Base-by-base conservation (phyloP, 306 rosid species). In the Trifolium fragiferum region DNA sequence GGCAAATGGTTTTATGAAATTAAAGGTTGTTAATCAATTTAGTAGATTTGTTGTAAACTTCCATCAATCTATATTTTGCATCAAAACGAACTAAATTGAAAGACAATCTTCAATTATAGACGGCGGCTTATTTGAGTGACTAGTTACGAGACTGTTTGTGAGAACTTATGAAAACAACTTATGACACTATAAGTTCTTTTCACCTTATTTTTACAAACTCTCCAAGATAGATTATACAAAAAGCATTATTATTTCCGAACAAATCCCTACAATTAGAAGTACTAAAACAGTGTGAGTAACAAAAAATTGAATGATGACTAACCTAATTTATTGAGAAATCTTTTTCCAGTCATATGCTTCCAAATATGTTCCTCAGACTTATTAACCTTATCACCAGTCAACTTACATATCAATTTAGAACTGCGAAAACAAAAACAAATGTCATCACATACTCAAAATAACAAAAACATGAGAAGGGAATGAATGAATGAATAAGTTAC, bases 361-460 rank as follows among this genome's bases (percentile, higher is more conserved):
- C 98, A 94, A 75, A 94, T 88, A 78, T 94, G 98, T 65, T 94
- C 97, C 81, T 94, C 98, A 5, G 97, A 76, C 89, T 94, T 94
- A 80, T 94, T 94, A 62, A 94, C 82, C 0, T 88, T 88, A 58
- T 88, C 89, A 25, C 94, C 97, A 5, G 98, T 94, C 16, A 94
- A 75, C 76, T 90, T 91, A 83, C 98, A 94, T 23, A 87, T 78
- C 86, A 91, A 70, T 85, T 91, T 94, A 41, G 98, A 90, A 73
- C 98, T 94, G 73, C 68, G 72, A 76, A 74, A 76, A 6, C 8
- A 37, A 27, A 30, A 71, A 67, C 53, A 25, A 62, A n/a, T n/a
- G n/a, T n/a, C n/a, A n/a, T n/a, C n/a, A n/a, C n/a, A n/a, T n/a
- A n/a, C n/a, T n/a, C n/a, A n/a, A n/a, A n/a, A n/a, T n/a, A n/a